Evolutionary conservation across 331 rosid genomes (phyloP).

Genomic region (Prunus yedoensis): DNA sequence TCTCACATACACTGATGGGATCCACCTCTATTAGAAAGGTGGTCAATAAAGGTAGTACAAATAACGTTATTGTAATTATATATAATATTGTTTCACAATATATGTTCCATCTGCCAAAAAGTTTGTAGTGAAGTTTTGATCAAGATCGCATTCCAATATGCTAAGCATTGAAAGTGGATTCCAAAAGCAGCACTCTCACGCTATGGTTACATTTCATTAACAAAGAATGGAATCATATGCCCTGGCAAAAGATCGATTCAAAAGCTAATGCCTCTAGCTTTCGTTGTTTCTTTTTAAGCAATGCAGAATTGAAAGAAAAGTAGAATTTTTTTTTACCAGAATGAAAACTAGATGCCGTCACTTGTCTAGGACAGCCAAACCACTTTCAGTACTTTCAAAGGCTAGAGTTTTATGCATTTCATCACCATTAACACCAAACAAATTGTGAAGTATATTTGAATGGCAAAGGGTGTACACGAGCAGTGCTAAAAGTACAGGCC

Average conservation of each 20-base stretch:
- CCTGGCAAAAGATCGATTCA: not conserved
- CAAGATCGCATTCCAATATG: not conserved
- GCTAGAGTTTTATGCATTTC: not conserved
- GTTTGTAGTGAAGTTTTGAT: not conserved
- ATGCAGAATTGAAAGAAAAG: too few relatives aligned
- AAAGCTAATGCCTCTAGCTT: not conserved
- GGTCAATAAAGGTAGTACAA: too few relatives aligned
- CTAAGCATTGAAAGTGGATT: not conserved
- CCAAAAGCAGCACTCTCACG: not conserved
- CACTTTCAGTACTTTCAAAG: not conserved
- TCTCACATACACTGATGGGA: too few relatives aligned
- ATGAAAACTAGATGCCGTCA: too few relatives aligned
- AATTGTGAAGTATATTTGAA: too few relatives aligned
- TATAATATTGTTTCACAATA: too few relatives aligned
- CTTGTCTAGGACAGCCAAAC: not conserved
- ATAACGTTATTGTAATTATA: too few relatives aligned
- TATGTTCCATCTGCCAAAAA: not conserved
- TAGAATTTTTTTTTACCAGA: too few relatives aligned
- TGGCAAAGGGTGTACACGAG: too few relatives aligned
- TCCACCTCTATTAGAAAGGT: too few relatives aligned
- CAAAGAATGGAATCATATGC: conserved; percentile 32
- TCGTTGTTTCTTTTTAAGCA: too few relatives aligned
- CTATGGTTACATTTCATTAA: not conserved
- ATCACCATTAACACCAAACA: not conserved
- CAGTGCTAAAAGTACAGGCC: too few relatives aligned